These are phyloP conservation scores for Globisporangium paddicum DNA, from an alignment of 352 stramenopile genomes.

Conservation along the genomic window DNA sequence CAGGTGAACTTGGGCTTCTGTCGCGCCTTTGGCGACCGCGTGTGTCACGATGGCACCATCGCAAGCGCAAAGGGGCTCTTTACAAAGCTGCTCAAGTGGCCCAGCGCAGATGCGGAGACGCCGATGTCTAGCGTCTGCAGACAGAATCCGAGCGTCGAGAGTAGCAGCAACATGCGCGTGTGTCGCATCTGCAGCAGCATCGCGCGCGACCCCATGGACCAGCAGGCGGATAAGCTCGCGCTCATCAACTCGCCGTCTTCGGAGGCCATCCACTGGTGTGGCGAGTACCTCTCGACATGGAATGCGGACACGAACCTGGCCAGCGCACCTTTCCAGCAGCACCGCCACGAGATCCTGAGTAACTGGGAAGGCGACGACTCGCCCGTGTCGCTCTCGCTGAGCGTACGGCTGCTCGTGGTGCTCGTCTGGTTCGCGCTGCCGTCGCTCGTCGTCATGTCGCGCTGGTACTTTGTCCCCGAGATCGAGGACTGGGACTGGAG, in stretches of 20 bases:
- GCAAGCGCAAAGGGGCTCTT: constrained; percentile 5
- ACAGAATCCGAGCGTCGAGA: neutral
- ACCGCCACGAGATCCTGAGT: constrained; percentile 19
- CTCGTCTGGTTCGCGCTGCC: constrained; percentile 21
- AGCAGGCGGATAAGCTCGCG: constrained; percentile 5
- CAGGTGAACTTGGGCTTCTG: constrained; percentile 22
- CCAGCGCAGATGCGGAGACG: neutral
- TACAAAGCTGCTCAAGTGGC: constrained; percentile 1
- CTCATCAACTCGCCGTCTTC: constrained; percentile 14
- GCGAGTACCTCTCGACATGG: constrained; percentile 15
- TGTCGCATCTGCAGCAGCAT: constrained; percentile 2
- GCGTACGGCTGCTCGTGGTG: constrained; percentile 18
- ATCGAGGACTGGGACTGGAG: neutral
- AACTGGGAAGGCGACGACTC: neutral
- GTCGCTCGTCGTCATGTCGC: constrained; percentile 9
- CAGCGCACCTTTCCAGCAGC: constrained; percentile 19
- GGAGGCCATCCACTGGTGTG: constrained; percentile 17
- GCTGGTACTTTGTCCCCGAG: constrained; percentile 10
- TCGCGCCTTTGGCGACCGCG: constrained; percentile 2
- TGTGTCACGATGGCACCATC: constrained; percentile 10
- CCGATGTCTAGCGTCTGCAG: neutral
- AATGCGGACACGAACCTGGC: neutral
- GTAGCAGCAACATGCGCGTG: neutral
- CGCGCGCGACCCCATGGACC: neutral
- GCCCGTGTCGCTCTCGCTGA: constrained; percentile 1